phyloP scores from a whole-genome alignment of 495 filamentous ascomycete species.

The Annulohypoxylon moriforme region DNA sequence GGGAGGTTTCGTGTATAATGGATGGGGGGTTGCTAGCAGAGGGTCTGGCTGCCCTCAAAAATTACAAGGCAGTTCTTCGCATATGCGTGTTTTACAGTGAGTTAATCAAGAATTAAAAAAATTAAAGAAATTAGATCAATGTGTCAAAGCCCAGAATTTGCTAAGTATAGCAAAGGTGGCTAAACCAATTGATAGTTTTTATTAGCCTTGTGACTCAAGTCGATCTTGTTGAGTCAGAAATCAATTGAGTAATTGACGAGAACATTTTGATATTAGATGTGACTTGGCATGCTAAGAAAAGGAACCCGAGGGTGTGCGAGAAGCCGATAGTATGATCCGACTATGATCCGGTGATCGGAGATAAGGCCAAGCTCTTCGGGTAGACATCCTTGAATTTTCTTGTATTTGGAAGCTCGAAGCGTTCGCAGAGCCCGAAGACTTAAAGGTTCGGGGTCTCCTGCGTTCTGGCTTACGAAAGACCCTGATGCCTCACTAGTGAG shows the following conservation, averaged over 20 bases:
- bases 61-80: constrained; percentile 23
- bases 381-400: background rate
- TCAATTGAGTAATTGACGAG: constrained; percentile 6
- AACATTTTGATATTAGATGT: background rate
- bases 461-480: constrained; percentile 1
- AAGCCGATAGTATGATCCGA: constrained; percentile 4
- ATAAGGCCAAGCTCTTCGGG: constrained; percentile 10
- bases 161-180: background rate
- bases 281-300: constrained; percentile 3
- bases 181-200: background rate
- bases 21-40: background rate
- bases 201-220: background rate
- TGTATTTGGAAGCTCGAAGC: background rate
- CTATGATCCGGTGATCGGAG: constrained; percentile 27
- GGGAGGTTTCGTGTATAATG: constrained; percentile 32
- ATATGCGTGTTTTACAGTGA: background rate
- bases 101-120: constrained; percentile 5
- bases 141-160: background rate
- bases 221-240: background rate
- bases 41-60: background rate
- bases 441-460: too few relatives aligned
- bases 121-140: constrained; percentile 12
- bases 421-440: background rate
- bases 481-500: background rate
- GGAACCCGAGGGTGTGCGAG: background rate